A percentile compares a stretch with the other conserved stretches of the same genome.
These are phyloP conservation scores for Scytalidium lignicola DNA, from an alignment of 2,329 filamentous ascomycete species.

Conservation along the genomic window DNA sequence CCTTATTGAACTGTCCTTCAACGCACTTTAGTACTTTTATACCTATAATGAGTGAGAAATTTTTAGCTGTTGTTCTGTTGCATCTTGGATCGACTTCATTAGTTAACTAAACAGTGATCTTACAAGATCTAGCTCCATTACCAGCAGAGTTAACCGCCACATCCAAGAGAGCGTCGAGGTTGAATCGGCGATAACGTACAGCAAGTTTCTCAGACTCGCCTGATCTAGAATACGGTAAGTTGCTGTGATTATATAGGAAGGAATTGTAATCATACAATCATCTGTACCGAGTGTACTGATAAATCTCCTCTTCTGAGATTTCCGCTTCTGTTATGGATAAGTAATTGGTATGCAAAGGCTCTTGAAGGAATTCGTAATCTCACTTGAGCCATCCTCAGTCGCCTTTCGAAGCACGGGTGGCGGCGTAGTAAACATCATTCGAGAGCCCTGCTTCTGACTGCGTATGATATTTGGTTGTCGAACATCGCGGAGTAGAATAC, in stretches of 20 bases:
- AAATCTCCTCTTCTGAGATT: conserved; percentile 20
- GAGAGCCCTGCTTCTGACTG: too few relatives aligned
- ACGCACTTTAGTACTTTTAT: conserved; percentile 13
- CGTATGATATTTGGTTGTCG: too few relatives aligned
- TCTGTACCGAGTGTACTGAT: conserved; percentile 22
- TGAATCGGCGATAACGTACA: conserved; percentile 24
- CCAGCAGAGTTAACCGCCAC: conserved; percentile 10
- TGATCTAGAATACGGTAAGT: conserved; percentile 16
- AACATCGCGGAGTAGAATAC: too few relatives aligned
- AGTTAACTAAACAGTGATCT: conserved; percentile 2
- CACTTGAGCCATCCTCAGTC: too few relatives aligned
- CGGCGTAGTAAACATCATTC: too few relatives aligned
- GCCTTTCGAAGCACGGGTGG: too few relatives aligned
- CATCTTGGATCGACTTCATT: conserved; percentile 3
- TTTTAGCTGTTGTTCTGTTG: conserved; percentile 4
- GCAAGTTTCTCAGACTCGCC: conserved; percentile 22
- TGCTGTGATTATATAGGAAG: conserved; percentile 1
- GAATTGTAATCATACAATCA: conserved; percentile 18
- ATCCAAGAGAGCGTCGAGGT: conserved; percentile 19
- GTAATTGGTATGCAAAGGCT: too few relatives aligned
- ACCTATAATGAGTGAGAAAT: too few relatives aligned
- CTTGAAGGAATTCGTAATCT: too few relatives aligned
- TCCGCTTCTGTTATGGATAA: conserved; percentile 4
- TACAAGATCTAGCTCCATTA: conserved; percentile 12
- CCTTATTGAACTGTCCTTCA: conserved; percentile 17